Evolutionary conservation across 371 early-diverging fungal species (phyloP).

Genomic region (Fennellomyces sp.): DNA sequence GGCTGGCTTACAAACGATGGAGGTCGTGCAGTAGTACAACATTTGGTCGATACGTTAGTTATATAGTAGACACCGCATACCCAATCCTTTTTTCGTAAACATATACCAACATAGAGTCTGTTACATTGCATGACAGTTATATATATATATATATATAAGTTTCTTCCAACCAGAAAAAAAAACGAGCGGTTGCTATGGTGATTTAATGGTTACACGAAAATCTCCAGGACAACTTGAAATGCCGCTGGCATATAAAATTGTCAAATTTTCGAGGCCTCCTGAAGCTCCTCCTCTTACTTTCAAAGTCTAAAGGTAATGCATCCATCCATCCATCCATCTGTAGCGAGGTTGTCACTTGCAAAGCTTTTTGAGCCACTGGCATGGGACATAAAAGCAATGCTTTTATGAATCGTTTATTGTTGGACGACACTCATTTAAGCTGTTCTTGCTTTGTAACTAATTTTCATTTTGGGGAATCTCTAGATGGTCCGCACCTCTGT

Average conservation of each 20-base stretch:
- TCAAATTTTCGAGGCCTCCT: not conserved
- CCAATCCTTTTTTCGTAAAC: too few relatives aligned
- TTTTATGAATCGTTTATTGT: not conserved
- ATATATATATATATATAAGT: too few relatives aligned
- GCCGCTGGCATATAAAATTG: not conserved
- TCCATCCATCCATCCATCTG: conserved; percentile 17
- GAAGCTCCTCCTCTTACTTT: not conserved
- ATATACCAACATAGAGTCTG: too few relatives aligned
- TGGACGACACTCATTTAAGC: conserved; percentile 26
- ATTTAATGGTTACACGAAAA: too few relatives aligned
- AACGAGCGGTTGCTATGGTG: too few relatives aligned
- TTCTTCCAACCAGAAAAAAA: too few relatives aligned
- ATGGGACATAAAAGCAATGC: not conserved
- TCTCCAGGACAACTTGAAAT: too few relatives aligned
- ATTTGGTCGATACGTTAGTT: conserved; percentile 22
- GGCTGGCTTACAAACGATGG: conserved; percentile 11
- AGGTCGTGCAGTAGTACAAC: conserved; percentile 17
- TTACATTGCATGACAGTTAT: too few relatives aligned
- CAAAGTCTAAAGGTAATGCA: conserved; percentile 4
- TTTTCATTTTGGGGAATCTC: not conserved
- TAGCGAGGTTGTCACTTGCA: conserved; percentile 4
- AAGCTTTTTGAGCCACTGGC: conserved; percentile 2
- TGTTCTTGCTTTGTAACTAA: conserved; percentile 7
- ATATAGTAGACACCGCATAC: too few relatives aligned
- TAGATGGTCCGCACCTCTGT: conserved; percentile 37